A percentile compares a stretch with the other conserved stretches of the same genome.
phyloP scores from a whole-genome alignment of 176 grass and related monocot species.

The Triticum monococcum region DNA sequence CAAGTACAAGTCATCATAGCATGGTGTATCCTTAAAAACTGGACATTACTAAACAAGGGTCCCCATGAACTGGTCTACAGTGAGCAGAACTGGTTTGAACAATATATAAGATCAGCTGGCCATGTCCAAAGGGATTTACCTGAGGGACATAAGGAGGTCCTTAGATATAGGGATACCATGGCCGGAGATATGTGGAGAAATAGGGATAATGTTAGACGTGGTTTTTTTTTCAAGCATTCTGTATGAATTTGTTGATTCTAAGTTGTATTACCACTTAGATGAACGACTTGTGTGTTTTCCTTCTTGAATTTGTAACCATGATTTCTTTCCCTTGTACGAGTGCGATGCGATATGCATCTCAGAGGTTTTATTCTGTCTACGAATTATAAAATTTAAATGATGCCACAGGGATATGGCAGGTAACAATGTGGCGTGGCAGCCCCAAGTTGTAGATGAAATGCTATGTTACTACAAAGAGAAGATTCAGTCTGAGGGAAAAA shows the following conservation, averaged over 20 bases:
- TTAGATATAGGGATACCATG: too few species aligned
- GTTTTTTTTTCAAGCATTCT: not conserved
- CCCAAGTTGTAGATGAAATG: not conserved
- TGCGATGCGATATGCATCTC: not conserved
- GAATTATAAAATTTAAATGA: not conserved
- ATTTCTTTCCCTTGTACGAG: not conserved
- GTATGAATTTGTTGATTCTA: not conserved
- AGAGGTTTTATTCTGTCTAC: not conserved
- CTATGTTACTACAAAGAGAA: not conserved
- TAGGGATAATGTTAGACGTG: too few species aligned
- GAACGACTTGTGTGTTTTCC: not conserved
- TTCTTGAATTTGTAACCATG: not conserved
- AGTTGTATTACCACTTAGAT: not conserved
- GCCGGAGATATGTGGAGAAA: too few species aligned
- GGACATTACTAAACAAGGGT: too few species aligned
- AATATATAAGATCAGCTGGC: too few species aligned
- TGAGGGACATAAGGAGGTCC: too few species aligned
- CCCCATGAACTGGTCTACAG: too few species aligned
- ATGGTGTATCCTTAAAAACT: too few species aligned
- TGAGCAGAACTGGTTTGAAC: too few species aligned
- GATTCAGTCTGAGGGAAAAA: not conserved
- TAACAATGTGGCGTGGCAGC: not conserved
- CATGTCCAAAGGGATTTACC: too few species aligned
- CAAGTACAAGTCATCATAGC: too few species aligned
- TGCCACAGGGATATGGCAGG: not conserved